Conservation (phyloP, 306 rosid genomes). For the Crataegus laevigata region DNA sequence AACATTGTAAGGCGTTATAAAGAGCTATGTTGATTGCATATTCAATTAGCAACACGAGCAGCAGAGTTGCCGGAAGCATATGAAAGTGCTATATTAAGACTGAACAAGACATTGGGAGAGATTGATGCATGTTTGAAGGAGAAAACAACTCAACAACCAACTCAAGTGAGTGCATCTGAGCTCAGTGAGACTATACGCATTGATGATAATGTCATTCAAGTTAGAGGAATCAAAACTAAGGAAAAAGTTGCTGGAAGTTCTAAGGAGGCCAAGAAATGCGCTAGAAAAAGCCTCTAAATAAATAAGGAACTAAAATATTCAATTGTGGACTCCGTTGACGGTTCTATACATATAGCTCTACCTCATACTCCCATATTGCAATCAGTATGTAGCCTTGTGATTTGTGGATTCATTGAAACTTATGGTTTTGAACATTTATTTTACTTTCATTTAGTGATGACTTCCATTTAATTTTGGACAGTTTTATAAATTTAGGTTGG, state of each 20-base stretch:
- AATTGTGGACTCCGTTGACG: too few species aligned
- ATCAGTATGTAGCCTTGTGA: too few species aligned
- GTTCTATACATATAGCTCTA: too few species aligned
- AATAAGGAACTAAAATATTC: too few species aligned
- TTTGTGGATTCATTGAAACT: too few species aligned
- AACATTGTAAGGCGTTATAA: background rate
- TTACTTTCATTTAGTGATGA: too few species aligned
- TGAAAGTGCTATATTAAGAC: background rate
- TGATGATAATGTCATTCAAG: background rate
- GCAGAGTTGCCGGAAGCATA: background rate
- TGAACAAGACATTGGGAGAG: background rate
- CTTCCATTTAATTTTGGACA: too few species aligned
- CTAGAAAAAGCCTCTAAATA: background rate
- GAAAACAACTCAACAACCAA: background rate
- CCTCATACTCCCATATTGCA: background rate
- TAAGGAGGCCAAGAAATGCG: background rate
- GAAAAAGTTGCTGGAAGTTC: background rate
- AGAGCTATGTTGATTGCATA: background rate
- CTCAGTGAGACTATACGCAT: background rate
- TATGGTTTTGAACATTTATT: too few species aligned
- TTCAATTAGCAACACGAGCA: background rate
- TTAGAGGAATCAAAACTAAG: background rate
- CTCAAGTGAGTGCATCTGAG: background rate
- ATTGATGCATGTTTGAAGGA: background rate
- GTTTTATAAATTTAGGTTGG: too few species aligned